phyloP scores from a whole-genome alignment of 305 asterid genomes.

The Ajuga reptans region DNA sequence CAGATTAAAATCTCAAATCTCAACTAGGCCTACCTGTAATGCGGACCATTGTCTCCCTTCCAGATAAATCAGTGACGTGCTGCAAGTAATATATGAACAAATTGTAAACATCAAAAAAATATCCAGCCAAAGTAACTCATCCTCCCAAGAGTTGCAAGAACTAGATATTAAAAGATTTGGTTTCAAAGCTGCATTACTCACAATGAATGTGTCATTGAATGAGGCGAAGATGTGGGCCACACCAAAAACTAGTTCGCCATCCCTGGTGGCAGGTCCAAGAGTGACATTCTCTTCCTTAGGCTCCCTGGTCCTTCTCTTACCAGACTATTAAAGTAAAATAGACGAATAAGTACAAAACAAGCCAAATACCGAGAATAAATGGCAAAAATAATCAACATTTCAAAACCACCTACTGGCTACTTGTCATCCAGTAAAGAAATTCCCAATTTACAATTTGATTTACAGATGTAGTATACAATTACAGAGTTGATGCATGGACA shows the following conservation, averaged over 20 bases:
- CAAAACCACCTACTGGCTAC: not conserved
- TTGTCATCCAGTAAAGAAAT: not conserved
- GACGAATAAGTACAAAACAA: not conserved
- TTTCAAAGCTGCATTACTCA: slow-evolving; percentile 19
- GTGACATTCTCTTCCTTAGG: slow-evolving; percentile 47
- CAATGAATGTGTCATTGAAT: slow-evolving; percentile 49
- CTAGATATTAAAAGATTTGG: no score
- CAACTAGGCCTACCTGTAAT: slow-evolving; percentile 43
- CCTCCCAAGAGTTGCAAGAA: not conserved
- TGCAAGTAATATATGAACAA: slow-evolving; percentile 21
- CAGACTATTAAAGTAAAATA: slow-evolving; percentile 16
- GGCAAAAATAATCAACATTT: not conserved
- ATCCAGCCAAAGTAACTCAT: not conserved
- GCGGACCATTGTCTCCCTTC: slow-evolving; percentile 72
- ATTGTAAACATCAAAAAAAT: not conserved
- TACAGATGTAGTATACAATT: not conserved
- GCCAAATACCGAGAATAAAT: not conserved
- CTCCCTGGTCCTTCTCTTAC: slow-evolving; percentile 40
- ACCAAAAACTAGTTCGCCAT: slow-evolving; percentile 37
- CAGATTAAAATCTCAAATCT: no score
- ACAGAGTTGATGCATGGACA: not conserved
- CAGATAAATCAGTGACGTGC: slow-evolving; percentile 78
- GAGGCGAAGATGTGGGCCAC: slow-evolving; percentile 57
- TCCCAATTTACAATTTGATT: not conserved
- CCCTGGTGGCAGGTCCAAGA: slow-evolving; percentile 43